Conservation (phyloP, 495 filamentous ascomycete species). For the Hypoxylon subgilvum region DNA sequence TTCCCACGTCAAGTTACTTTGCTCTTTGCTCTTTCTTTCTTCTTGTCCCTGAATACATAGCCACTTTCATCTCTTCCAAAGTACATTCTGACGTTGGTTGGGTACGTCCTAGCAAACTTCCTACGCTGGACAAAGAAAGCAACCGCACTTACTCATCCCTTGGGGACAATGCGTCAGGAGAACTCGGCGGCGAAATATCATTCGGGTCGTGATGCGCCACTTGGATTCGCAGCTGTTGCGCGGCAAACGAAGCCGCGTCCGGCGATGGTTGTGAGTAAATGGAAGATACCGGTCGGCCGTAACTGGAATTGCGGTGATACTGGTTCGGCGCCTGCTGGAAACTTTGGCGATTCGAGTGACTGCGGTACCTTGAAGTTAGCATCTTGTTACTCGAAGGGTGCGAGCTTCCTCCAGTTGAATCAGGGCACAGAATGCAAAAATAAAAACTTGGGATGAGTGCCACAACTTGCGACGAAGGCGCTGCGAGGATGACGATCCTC, state of each 20-base stretch:
- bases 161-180: constrained; percentile 47
- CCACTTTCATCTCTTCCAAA: constrained; percentile 3
- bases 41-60: too few relatives aligned
- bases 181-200: constrained; percentile 58
- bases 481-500: constrained; percentile 27
- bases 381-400: constrained; percentile 15
- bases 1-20: too few relatives aligned
- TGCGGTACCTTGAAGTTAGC: constrained; percentile 34
- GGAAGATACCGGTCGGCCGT: constrained; percentile 48
- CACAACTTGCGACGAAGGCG: constrained; percentile 10
- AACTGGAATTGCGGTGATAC: constrained; percentile 44
- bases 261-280: constrained; percentile 47
- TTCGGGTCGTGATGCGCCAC: constrained; percentile 44
- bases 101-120: too few relatives aligned
- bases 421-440: too few relatives aligned
- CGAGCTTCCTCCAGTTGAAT: too few relatives aligned
- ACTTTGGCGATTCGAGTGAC: constrained; percentile 24
- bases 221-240: constrained; percentile 41
- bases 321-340: constrained; percentile 39
- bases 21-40: neutral
- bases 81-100: too few relatives aligned
- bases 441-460: too few relatives aligned
- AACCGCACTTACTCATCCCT: constrained; percentile 42
- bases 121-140: constrained; percentile 21
- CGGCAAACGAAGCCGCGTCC: constrained; percentile 35